These are phyloP conservation scores for Komagataella pastoris DNA, from an alignment of 805 yeast species.

Conservation along the genomic window DNA sequence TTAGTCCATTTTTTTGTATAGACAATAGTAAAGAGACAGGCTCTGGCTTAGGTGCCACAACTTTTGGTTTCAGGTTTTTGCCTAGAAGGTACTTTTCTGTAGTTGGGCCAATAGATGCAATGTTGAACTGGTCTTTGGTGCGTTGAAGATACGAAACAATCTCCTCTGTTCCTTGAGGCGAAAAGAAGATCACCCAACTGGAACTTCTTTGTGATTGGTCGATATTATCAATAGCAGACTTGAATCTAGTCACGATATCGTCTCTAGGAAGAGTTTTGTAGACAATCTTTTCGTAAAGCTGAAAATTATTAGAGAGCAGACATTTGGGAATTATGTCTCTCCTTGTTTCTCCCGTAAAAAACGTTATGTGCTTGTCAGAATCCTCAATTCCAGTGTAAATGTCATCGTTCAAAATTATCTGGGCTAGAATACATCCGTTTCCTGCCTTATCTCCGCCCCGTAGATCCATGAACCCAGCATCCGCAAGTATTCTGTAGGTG, in stretches of 20 bases:
- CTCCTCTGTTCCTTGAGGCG: constrained; percentile 75
- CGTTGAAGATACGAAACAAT: constrained; percentile 36
- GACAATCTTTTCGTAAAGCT: constrained; percentile 46
- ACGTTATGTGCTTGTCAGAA: constrained; percentile 29
- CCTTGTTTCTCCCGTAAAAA: constrained; percentile 79
- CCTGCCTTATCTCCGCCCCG: constrained; percentile 72
- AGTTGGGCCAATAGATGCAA: constrained; percentile 91
- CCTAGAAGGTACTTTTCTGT: constrained; percentile 50
- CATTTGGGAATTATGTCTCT: constrained; percentile 69
- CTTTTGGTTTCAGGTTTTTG: constrained; percentile 40
- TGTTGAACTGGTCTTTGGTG: constrained; percentile 12
- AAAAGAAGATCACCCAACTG: constrained; percentile 75
- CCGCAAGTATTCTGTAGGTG: constrained; percentile 43
- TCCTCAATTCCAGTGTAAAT: constrained; percentile 8
- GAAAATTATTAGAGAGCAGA: constrained; percentile 27
- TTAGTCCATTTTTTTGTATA: constrained; percentile 10
- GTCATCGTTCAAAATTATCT: constrained; percentile 34
- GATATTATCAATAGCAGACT: constrained; percentile 3
- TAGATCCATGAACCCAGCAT: constrained; percentile 54
- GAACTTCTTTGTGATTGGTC: constrained; percentile 4
- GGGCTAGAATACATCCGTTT: constrained; percentile 61
- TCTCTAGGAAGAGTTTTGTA: constrained; percentile 49
- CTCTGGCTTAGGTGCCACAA: constrained; percentile 63
- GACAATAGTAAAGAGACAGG: constrained; percentile 42
- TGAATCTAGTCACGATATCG: constrained; percentile 29